phyloP scores from a whole-genome alignment of 2,329 filamentous ascomycete genomes.

The Neonectria neomacrospora region DNA sequence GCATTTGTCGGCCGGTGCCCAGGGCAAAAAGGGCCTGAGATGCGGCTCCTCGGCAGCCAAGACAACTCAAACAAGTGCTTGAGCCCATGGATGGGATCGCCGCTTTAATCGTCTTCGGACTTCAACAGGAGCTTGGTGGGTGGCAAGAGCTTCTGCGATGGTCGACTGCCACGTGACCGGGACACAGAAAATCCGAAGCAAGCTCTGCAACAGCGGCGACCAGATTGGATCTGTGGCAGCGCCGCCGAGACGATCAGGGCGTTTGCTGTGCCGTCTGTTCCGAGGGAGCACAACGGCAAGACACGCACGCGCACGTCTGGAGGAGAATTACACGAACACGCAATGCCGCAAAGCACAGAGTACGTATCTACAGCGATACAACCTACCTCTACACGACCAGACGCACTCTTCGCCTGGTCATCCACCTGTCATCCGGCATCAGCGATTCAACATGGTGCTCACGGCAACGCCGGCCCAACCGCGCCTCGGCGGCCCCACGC shows the following conservation, averaged over 20 bases:
- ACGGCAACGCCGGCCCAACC: constrained; percentile 11
- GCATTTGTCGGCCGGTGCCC: constrained; percentile 21
- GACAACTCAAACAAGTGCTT: no score
- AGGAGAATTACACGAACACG: not conserved
- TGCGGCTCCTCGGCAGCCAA: constrained; percentile 30
- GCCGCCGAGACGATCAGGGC: constrained; percentile 41
- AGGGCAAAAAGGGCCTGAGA: constrained; percentile 16
- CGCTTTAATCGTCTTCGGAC: no score
- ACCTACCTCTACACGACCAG: no score
- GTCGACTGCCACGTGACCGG: constrained; percentile 4
- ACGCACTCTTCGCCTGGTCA: no score
- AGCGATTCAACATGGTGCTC: not conserved
- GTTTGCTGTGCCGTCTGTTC: constrained; percentile 44
- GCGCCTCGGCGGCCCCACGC: not conserved
- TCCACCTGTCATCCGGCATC: no score
- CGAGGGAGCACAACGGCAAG: constrained; percentile 29
- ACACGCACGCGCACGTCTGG: not conserved
- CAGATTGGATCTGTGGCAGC: constrained; percentile 30
- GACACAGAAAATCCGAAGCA: not conserved
- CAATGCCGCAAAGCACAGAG: constrained; percentile 2
- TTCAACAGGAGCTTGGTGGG: no score
- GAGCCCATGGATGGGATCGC: no score
- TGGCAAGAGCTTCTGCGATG: no score
- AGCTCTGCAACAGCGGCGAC: constrained; percentile 4
- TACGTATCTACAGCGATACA: no score